Percentiles rank a stretch among this genome's conserved stretches.
Conservation (phyloP, 768 basidiomycete species). For the Tubosaeta sp. region DNA sequence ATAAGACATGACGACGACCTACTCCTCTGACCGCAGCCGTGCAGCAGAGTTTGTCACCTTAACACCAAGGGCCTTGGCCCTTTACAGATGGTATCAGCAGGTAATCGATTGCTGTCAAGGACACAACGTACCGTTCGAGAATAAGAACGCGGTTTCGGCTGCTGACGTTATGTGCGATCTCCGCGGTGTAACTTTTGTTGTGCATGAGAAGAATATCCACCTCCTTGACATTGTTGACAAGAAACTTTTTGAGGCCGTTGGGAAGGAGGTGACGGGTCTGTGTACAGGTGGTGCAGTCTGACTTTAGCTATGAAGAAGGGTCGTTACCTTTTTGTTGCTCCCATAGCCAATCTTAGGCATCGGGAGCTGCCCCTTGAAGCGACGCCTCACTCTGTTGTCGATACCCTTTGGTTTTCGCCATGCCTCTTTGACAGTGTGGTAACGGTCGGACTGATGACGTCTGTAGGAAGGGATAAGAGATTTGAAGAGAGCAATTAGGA, state of each 20-base stretch:
- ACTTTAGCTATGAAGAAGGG: not conserved
- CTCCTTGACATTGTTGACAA: slow-evolving; percentile 91
- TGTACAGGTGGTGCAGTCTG: slow-evolving; percentile 2
- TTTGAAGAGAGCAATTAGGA: not conserved
- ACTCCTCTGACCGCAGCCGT: slow-evolving; percentile 93
- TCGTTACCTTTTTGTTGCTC: slow-evolving; percentile 72
- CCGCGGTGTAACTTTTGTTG: slow-evolving; percentile 93
- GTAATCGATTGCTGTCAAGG: not conserved
- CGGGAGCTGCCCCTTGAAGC: slow-evolving; percentile 91
- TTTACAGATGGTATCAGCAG: slow-evolving; percentile 29
- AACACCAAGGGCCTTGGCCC: slow-evolving; percentile 81
- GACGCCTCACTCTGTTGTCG: slow-evolving; percentile 94
- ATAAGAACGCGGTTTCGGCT: slow-evolving; percentile 92
- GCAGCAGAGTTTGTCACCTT: slow-evolving; percentile 94
- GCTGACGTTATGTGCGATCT: slow-evolving; percentile 95
- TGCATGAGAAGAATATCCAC: slow-evolving; percentile 96
- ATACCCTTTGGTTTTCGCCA: slow-evolving; percentile 99
- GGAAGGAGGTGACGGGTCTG: slow-evolving; percentile 94
- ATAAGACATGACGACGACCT: slow-evolving; percentile 40
- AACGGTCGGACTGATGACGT: slow-evolving; percentile 99
- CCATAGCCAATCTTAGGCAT: slow-evolving; percentile 93
- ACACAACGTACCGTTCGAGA: slow-evolving; percentile 66
- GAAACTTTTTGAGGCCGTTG: slow-evolving; percentile 92
- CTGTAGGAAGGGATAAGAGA: slow-evolving; percentile 37
- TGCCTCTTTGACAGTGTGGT: slow-evolving; percentile 94